These are phyloP conservation scores for Gossypium davidsonii DNA, from an alignment of 441 rosid species.

Conservation along the genomic window DNA sequence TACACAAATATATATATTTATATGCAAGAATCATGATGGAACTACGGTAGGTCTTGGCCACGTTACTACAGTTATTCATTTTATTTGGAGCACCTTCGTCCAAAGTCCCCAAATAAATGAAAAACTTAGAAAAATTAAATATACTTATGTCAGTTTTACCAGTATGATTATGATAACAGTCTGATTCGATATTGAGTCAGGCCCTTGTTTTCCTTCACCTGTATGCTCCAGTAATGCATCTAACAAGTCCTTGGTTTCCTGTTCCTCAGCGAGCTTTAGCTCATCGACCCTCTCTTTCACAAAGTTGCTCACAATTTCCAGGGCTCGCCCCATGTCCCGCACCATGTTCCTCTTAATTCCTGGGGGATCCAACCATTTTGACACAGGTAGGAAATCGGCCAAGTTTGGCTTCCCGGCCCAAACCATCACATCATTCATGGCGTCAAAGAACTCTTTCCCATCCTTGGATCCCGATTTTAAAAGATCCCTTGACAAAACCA, in stretches of 20 bases:
- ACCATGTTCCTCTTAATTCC: conserved; percentile 36
- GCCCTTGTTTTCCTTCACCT: conserved; percentile 32
- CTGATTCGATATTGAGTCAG: conserved; percentile 17
- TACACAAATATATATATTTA: neutral
- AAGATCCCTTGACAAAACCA: conserved; percentile 36
- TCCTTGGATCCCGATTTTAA: conserved; percentile 23
- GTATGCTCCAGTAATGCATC: conserved; percentile 35
- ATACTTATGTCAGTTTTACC: conserved; percentile 19
- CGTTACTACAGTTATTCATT: no score
- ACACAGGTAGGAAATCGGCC: conserved; percentile 30
- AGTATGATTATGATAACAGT: conserved; percentile 27
- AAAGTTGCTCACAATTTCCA: conserved; percentile 27
- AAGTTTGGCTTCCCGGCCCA: conserved; percentile 32
- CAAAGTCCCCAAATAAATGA: no score
- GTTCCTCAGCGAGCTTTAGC: conserved; percentile 1
- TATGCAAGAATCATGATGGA: neutral
- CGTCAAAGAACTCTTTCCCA: conserved; percentile 23
- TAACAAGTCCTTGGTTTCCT: conserved; percentile 28
- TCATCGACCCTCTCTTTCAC: conserved; percentile 29
- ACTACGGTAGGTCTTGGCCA: neutral
- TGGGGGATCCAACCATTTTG: conserved; percentile 37
- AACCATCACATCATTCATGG: conserved; percentile 28
- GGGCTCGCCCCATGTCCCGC: conserved; percentile 32
- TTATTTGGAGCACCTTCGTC: no score
- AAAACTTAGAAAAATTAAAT: no score